Base-by-base conservation (phyloP, 78 protist species). In the Polysphondylium violaceum region DNA sequence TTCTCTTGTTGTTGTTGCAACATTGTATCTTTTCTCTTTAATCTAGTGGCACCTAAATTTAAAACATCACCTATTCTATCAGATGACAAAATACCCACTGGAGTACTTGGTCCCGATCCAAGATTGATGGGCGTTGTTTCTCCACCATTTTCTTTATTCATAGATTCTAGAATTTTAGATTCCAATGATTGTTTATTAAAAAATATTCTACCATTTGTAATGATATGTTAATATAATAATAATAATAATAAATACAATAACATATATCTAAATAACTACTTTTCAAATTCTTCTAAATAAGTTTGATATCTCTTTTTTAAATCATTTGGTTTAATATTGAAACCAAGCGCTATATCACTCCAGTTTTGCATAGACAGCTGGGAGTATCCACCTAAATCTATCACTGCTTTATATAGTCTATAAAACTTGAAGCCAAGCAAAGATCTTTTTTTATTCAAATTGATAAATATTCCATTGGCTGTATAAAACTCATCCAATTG, bases 401-500 rank as follows among this genome's bases (percentile, higher is more conserved):
- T 38, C 17, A 65, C 73, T 38, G 40, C 19, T 38, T 65, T 65
- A 38, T 65, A 65, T 4, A 65, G 40, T 38, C 40, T 65, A 25
- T 38, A 65, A 65, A 65, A 65, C 33, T 51, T 65, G 40, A 65
- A 65, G 33, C 55, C n/a, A 38, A 12, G 33, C 21, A 65, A 65
- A 14, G 53, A 47, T 38, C 40, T 65, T 65, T 65, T 65, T 65
- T 38, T 40, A 65, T n/a, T n/a, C n/a, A 65, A 65, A 38, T 65
- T 65, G n/a, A 29, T 65, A 38, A 65, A 65, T n/a, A 65, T n/a
- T 38, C 73, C 73, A 65, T 65, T 65, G 33, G 50, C 73, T 38
- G 21, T 65, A n/a, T 65, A 65, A 65, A 65, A 65, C 8, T 65
- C 73, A n/a, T 25, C n/a, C 40, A 65, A n/a, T n/a, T 65, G 73